Percentiles rank a stretch among this genome's conserved stretches.
These are phyloP conservation scores for Rhizophagus prolifer DNA, from an alignment of 192 early-diverging fungal genomes.

Conservation along the genomic window DNA sequence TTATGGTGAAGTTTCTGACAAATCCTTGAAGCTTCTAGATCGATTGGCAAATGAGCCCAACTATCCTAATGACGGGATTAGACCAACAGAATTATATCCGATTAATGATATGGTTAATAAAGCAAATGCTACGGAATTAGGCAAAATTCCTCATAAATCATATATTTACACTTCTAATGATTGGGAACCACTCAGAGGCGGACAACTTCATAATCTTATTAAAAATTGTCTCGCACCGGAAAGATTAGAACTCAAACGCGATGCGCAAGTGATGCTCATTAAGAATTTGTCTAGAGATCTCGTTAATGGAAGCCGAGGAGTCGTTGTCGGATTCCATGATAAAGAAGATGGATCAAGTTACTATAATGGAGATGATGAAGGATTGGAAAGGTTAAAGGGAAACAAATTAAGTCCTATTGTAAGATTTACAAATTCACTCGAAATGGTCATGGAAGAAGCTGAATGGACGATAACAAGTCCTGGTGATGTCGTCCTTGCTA, in stretches of 20 bases:
- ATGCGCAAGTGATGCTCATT: slow-evolving; percentile 87
- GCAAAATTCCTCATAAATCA: slow-evolving; percentile 49
- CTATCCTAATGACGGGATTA: slow-evolving; percentile 60
- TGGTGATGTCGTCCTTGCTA: slow-evolving; percentile 34
- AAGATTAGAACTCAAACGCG: slow-evolving; percentile 63
- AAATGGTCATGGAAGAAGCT: slow-evolving; percentile 49
- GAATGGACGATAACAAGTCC: slow-evolving; percentile 46
- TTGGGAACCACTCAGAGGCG: slow-evolving; percentile 15
- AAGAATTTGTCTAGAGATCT: slow-evolving; percentile 66
- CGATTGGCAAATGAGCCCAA: slow-evolving; percentile 48
- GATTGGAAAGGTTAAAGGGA: slow-evolving; percentile 7
- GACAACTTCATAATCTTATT: slow-evolving; percentile 34
- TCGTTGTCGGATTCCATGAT: slow-evolving; percentile 48
- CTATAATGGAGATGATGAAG: slow-evolving; percentile 32
- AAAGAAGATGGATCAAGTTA: slow-evolving; percentile 23
- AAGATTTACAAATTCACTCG: slow-evolving; percentile 34
- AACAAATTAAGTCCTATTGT: slow-evolving; percentile 34
- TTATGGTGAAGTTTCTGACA: slow-evolving; percentile 60
- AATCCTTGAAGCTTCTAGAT: slow-evolving; percentile 53
- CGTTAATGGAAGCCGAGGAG: slow-evolving; percentile 82
- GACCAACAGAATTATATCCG: slow-evolving; percentile 61
- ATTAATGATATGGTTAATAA: slow-evolving; percentile 62
- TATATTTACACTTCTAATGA: slow-evolving; percentile 54
- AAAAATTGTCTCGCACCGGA: slow-evolving; percentile 59
- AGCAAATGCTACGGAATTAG: slow-evolving; percentile 62